These are phyloP conservation scores for Exophiala spinifera DNA, from an alignment of 2,329 filamentous ascomycete genomes.

Conservation along the genomic window DNA sequence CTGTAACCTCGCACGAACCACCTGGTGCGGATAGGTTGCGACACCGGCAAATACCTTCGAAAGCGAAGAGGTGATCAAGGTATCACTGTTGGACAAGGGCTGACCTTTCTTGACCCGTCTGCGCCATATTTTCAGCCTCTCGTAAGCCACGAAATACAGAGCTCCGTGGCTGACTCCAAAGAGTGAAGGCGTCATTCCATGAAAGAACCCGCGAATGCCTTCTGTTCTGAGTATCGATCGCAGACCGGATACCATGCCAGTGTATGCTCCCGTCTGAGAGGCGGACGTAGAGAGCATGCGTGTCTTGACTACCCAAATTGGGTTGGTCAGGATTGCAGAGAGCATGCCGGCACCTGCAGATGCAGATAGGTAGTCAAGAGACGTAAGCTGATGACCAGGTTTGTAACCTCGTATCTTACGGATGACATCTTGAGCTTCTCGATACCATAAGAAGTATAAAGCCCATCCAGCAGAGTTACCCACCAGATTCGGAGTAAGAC, in stretches of 20 bases:
- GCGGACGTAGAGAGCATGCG: constrained; percentile 88
- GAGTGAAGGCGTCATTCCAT: constrained; percentile 76
- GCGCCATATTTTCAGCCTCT: constrained; percentile 57
- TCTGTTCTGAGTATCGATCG: constrained; percentile 65
- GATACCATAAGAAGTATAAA: constrained; percentile 80
- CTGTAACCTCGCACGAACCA: constrained; percentile 82
- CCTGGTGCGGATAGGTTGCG: constrained; percentile 91
- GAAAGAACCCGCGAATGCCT: constrained; percentile 78
- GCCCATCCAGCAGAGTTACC: constrained; percentile 91
- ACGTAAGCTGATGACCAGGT: constrained; percentile 40
- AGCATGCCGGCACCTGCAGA: constrained; percentile 67
- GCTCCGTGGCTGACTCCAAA: constrained; percentile 89
- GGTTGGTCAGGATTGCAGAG: constrained; percentile 83
- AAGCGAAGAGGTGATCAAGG: constrained; percentile 72
- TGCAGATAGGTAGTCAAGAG: constrained; percentile 74
- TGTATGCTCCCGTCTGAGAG: constrained; percentile 72
- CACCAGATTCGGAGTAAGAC: constrained; percentile 82
- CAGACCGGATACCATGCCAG: constrained; percentile 69
- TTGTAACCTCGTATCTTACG: constrained; percentile 38
- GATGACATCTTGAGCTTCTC: constrained; percentile 57
- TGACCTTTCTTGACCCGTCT: constrained; percentile 31
- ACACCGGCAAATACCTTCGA: constrained; percentile 88
- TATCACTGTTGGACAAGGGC: constrained; percentile 68
- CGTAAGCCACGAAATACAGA: constrained; percentile 94
- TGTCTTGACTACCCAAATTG: constrained; percentile 97